Conservation (phyloP, 148 eudicot genomes). For the Spergularia bocconei region DNA sequence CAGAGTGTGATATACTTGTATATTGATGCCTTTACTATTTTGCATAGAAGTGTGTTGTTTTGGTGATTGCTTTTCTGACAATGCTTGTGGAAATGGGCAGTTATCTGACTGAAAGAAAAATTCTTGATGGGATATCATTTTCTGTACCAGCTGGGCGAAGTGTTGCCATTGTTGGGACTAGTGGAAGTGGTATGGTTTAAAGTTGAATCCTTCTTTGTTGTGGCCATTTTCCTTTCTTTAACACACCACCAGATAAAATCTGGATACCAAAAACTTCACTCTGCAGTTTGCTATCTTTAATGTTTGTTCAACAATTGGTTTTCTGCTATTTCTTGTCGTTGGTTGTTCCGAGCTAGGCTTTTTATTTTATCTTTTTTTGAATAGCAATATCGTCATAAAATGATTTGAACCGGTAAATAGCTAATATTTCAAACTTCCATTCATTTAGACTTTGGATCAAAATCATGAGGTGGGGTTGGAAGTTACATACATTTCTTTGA, state of each 20-base stretch:
- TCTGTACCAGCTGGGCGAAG: constrained; percentile 87
- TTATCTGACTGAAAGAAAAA: constrained; percentile 81
- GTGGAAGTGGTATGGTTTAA: constrained; percentile 87
- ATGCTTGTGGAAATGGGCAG: constrained; percentile 37
- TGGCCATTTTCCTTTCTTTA: background rate
- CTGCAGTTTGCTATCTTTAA: constrained; percentile 2
- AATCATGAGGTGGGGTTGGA: too few species aligned
- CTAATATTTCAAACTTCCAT: too few species aligned
- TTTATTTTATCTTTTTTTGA: too few species aligned
- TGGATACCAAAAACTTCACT: background rate
- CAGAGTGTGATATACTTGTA: background rate
- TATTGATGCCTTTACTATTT: background rate
- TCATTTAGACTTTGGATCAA: too few species aligned
- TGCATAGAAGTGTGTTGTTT: background rate
- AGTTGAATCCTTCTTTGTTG: constrained; percentile 1
- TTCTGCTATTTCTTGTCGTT: background rate
- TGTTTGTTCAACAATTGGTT: background rate
- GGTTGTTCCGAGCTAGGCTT: background rate
- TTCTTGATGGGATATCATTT: constrained; percentile 94
- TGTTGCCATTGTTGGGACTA: constrained; percentile 96
- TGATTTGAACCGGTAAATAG: too few species aligned
- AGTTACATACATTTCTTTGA: too few species aligned
- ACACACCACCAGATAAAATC: background rate
- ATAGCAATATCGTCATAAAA: background rate
- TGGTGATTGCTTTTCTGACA: constrained; percentile 16